These are phyloP conservation scores for Pugionium dolabratum DNA, from an alignment of 345 rosid species.

Conservation along the genomic window DNA sequence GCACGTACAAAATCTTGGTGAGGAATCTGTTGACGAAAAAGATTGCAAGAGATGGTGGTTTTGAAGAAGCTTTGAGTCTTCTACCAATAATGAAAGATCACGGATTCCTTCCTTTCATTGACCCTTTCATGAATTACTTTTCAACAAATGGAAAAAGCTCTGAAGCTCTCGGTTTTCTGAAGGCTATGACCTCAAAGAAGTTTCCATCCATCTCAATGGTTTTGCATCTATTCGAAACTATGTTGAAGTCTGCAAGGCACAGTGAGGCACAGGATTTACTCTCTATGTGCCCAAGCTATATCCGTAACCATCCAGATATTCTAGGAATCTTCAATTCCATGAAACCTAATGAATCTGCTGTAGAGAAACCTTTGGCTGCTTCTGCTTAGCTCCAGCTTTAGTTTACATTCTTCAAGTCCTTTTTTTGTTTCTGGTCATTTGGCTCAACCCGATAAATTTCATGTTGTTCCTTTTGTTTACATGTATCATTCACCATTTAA, in stretches of 20 bases:
- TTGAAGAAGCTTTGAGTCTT: slow-evolving; percentile 65
- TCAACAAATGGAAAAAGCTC: slow-evolving; percentile 67
- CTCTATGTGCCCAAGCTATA: slow-evolving; percentile 58
- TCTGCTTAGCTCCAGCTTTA: slow-evolving; percentile 34
- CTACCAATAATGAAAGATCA: slow-evolving; percentile 68
- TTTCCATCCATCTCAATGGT: slow-evolving; percentile 64
- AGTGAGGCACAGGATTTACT: slow-evolving; percentile 72
- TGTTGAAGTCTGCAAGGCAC: slow-evolving; percentile 63
- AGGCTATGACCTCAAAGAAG: slow-evolving; percentile 63
- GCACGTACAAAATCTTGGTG: slow-evolving; percentile 63
- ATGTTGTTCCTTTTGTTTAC: slow-evolving; percentile 17
- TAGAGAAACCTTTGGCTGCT: slow-evolving; percentile 32
- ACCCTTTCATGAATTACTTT: slow-evolving; percentile 63
- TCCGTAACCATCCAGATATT: slow-evolving; percentile 78
- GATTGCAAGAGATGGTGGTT: slow-evolving; percentile 59
- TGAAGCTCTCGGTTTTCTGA: slow-evolving; percentile 63
- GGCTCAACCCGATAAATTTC: slow-evolving; percentile 7
- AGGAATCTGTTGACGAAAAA: slow-evolving; percentile 56
- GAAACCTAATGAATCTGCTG: slow-evolving; percentile 38
- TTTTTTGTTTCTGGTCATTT: slow-evolving; percentile 23
- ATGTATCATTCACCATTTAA: slow-evolving; percentile 32
- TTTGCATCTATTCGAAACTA: slow-evolving; percentile 67
- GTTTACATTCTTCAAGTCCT: slow-evolving; percentile 21
- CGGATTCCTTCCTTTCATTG: slow-evolving; percentile 76
- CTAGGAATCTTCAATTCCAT: slow-evolving; percentile 62